Conservation (phyloP, 2,329 filamentous ascomycete genomes). For the Cladosporium velox region DNA sequence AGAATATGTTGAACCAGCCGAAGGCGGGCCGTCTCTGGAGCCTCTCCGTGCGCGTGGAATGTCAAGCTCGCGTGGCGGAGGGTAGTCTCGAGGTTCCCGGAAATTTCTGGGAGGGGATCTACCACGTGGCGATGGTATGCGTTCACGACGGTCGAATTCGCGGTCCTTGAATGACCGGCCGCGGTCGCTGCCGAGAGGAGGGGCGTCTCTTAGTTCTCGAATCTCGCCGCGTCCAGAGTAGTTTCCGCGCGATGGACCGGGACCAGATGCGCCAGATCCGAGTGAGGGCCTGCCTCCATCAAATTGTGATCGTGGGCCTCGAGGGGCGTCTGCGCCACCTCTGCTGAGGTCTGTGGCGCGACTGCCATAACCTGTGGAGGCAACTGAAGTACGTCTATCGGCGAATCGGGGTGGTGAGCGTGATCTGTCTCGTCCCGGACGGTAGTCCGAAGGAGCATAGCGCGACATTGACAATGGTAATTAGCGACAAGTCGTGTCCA, state of each 20-base stretch:
- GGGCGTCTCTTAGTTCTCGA: slow-evolving; percentile 53
- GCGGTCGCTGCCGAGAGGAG: slow-evolving; percentile 62
- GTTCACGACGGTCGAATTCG: slow-evolving; percentile 56
- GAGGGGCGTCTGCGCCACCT: slow-evolving; percentile 63
- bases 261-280: slow-evolving; percentile 54
- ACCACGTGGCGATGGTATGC: slow-evolving; percentile 63
- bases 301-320: slow-evolving; percentile 77
- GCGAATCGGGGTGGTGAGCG: slow-evolving; percentile 69
- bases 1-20: slow-evolving; percentile 69
- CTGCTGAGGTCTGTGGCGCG: slow-evolving; percentile 31
- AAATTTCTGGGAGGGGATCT: slow-evolving; percentile 63
- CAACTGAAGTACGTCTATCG: slow-evolving; percentile 69
- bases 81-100: slow-evolving; percentile 63
- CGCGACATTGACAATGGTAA: slow-evolving; percentile 30
- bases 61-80: slow-evolving; percentile 63
- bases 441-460: slow-evolving; percentile 43
- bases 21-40: slow-evolving; percentile 72
- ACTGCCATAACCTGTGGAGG: slow-evolving; percentile 27
- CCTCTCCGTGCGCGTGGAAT: slow-evolving; percentile 66
- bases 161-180: slow-evolving; percentile 58
- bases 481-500: slow-evolving; percentile 17
- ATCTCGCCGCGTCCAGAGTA: slow-evolving; percentile 19
- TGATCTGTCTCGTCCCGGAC: slow-evolving; percentile 63
- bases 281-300: slow-evolving; percentile 56
- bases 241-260: slow-evolving; percentile 46